Conservation (phyloP, 805 yeast genomes). For the Yarrowia keelungensis region DNA sequence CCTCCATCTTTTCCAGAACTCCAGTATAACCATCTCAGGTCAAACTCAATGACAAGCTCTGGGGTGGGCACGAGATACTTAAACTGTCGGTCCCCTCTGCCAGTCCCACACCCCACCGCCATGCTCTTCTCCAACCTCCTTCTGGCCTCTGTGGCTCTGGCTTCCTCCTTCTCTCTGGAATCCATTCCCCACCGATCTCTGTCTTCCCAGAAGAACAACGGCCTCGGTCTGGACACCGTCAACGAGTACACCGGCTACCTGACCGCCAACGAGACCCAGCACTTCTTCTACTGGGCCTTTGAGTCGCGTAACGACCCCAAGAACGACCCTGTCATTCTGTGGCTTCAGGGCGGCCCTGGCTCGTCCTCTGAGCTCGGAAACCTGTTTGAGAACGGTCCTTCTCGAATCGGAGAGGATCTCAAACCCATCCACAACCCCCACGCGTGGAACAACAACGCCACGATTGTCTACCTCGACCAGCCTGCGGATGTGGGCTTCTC, state of each 20-base stretch:
- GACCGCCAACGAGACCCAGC: constrained; percentile 79
- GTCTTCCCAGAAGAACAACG: constrained; percentile 21
- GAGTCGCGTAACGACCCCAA: constrained; percentile 82
- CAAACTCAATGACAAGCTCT: too few species aligned
- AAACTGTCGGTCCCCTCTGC: too few species aligned
- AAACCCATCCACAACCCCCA: constrained; percentile 70
- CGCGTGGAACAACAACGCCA: constrained; percentile 82
- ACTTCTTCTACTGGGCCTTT: constrained; percentile 78
- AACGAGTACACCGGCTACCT: constrained; percentile 82
- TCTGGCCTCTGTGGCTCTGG: constrained; percentile 24
- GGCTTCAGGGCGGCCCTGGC: constrained; percentile 91
- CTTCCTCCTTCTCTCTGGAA: not conserved
- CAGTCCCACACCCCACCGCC: too few species aligned
- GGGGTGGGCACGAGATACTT: too few species aligned
- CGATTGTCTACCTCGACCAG: constrained; percentile 80
- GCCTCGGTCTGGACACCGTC: constrained; percentile 73
- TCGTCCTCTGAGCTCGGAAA: constrained; percentile 81
- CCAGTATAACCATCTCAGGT: too few species aligned
- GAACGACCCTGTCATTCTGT: constrained; percentile 77
- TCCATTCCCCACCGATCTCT: constrained; percentile 7
- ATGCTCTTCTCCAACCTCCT: constrained; percentile 8
- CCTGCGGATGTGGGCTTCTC: constrained; percentile 82
- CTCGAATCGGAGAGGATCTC: constrained; percentile 60
- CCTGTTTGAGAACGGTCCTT: constrained; percentile 80
- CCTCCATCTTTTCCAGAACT: too few species aligned